Evolutionary conservation across 352 stramenopile species (phyloP).

Genomic region (Phytophthora sp.): DNA sequence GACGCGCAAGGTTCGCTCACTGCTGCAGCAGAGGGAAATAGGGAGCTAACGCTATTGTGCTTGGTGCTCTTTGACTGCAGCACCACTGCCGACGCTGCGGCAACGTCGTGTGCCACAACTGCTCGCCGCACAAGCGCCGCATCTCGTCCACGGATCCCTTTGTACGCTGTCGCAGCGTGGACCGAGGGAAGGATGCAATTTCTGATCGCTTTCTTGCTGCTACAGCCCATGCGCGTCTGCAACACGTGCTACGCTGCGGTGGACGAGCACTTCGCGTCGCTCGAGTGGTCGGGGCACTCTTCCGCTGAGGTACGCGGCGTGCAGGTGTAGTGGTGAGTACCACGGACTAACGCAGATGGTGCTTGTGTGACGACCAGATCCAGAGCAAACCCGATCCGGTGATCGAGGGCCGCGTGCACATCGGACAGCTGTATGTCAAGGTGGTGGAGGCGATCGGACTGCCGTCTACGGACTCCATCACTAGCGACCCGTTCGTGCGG

Average conservation of each 20-base stretch:
- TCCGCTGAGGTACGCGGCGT: constrained; percentile 53
- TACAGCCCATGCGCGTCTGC: constrained; percentile 85
- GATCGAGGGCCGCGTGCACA: constrained; percentile 83
- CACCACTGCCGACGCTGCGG: constrained; percentile 85
- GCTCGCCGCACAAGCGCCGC: constrained; percentile 83
- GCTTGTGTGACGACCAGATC: constrained; percentile 34
- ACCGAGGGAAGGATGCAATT: not conserved
- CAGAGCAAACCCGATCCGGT: constrained; percentile 78
- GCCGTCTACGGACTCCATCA: constrained; percentile 88
- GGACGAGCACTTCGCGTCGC: constrained; percentile 83
- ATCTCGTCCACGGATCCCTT: constrained; percentile 85
- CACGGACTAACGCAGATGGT: not conserved
- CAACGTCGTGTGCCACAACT: constrained; percentile 89
- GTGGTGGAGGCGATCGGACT: constrained; percentile 86
- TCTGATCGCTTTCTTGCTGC: constrained; percentile 9
- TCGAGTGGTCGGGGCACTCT: constrained; percentile 85
- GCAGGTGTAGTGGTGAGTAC: not conserved
- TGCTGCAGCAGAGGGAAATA: not conserved
- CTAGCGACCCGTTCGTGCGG: constrained; percentile 85
- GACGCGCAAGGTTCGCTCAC: constrained; percentile 78
- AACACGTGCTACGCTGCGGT: constrained; percentile 87
- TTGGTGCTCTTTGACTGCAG: constrained; percentile 32
- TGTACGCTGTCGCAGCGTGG: constrained; percentile 43
- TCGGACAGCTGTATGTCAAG: constrained; percentile 88
- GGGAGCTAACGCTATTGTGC: not conserved